phyloP scores from a whole-genome alignment of 73 alveolate species.

The Tetrahymena elliotti region DNA sequence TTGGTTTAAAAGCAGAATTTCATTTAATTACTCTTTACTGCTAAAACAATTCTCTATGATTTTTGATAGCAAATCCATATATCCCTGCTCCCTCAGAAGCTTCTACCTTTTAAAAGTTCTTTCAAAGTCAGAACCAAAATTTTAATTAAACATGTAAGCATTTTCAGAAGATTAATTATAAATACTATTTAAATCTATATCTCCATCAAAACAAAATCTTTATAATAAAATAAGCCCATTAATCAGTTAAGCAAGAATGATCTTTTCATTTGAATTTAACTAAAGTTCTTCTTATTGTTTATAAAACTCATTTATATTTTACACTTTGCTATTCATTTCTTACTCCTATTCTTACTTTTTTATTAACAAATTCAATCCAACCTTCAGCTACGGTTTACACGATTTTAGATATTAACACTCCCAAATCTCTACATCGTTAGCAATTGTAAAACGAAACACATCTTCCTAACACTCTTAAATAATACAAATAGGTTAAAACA shows the following conservation, averaged over 20 bases:
- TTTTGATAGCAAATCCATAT: background rate
- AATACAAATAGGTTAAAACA: no score
- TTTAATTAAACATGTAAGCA: background rate
- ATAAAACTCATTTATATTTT: background rate
- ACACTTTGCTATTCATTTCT: background rate
- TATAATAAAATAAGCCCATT: background rate
- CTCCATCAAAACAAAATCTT: background rate
- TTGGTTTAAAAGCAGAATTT: background rate
- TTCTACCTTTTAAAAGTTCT: background rate
- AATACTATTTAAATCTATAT: background rate
- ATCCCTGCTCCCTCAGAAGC: background rate
- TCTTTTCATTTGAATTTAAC: background rate
- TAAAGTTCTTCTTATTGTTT: background rate
- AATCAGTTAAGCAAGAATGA: background rate
- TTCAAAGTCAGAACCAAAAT: background rate
- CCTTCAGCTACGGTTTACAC: background rate
- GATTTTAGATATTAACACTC: background rate
- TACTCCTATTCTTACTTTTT: background rate
- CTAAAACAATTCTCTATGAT: background rate
- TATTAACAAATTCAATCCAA: background rate
- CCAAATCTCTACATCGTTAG: background rate
- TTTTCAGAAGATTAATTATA: background rate
- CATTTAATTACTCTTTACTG: background rate
- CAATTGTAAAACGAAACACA: background rate
- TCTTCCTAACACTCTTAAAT: background rate